These are phyloP conservation scores for Gossypium raimondii DNA, from an alignment of 345 rosid genomes.

Conservation along the genomic window DNA sequence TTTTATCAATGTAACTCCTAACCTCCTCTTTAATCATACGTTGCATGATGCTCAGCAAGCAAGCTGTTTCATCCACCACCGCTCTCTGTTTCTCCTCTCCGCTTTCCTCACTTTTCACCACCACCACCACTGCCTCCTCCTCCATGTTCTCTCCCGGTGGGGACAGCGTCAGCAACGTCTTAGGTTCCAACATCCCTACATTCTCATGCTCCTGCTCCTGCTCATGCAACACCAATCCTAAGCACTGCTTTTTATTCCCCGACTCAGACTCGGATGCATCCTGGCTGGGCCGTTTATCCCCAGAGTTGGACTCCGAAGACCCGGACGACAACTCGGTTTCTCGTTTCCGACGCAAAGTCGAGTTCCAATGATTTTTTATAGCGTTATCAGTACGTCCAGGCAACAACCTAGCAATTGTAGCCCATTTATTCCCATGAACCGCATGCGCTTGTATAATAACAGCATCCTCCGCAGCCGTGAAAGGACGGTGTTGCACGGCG, in stretches of 20 bases:
- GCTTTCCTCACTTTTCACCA: neutral
- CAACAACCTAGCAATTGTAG: slow-evolving; percentile 54
- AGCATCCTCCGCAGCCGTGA: slow-evolving; percentile 53
- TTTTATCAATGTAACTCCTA: slow-evolving; percentile 38
- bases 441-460: slow-evolving; percentile 44
- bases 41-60: slow-evolving; percentile 40
- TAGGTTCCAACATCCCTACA: slow-evolving; percentile 20
- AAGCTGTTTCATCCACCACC: slow-evolving; percentile 22
- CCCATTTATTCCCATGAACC: slow-evolving; percentile 66
- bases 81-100: neutral
- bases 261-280: slow-evolving; percentile 27
- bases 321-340: slow-evolving; percentile 23
- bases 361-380: slow-evolving; percentile 69
- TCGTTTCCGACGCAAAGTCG: slow-evolving; percentile 42
- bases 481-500: slow-evolving; percentile 58
- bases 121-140: neutral
- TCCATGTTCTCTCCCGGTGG: slow-evolving; percentile 37
- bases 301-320: slow-evolving; percentile 36
- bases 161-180: slow-evolving; percentile 40
- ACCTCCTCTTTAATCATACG: slow-evolving; percentile 56
- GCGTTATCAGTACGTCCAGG: slow-evolving; percentile 72
- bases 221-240: slow-evolving; percentile 13
- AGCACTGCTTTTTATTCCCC: slow-evolving; percentile 30
- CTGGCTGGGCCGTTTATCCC: slow-evolving; percentile 14
- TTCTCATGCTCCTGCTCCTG: neutral